phyloP scores from a whole-genome alignment of 2,329 filamentous ascomycete genomes.

The Nannizziopsis arthrosporioides region DNA sequence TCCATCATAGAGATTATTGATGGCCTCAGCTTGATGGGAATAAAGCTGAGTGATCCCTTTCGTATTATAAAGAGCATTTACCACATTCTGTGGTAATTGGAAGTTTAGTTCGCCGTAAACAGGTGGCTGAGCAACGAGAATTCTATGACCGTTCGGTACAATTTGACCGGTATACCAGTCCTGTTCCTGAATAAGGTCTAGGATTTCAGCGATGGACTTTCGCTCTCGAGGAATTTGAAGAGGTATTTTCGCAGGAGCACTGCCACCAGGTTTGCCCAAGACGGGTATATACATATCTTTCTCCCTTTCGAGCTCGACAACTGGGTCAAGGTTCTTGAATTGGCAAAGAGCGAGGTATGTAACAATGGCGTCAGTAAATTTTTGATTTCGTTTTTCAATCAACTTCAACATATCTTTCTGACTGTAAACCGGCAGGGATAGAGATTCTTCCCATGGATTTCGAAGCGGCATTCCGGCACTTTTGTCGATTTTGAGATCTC shows the following conservation, averaged over 20 bases:
- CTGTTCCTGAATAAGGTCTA: conserved; percentile 67
- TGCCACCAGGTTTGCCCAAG: conserved; percentile 28
- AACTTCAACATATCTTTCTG: conserved; percentile 82
- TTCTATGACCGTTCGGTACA: conserved; percentile 80
- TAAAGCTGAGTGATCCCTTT: conserved; percentile 78
- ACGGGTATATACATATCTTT: conserved; percentile 54
- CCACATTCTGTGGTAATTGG: conserved; percentile 72
- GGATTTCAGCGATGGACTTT: conserved; percentile 69
- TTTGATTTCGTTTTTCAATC: conserved; percentile 79
- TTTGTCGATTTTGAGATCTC: conserved; percentile 73
- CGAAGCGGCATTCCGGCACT: conserved; percentile 41
- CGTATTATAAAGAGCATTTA: conserved; percentile 93
- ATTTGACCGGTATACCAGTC: conserved; percentile 89
- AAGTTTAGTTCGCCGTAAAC: conserved; percentile 78
- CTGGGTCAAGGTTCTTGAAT: conserved; percentile 53
- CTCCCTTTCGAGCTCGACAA: conserved; percentile 50
- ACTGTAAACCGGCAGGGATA: conserved; percentile 86
- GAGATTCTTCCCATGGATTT: conserved; percentile 59
- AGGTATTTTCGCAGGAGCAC: conserved; percentile 45
- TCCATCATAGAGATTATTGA: conserved; percentile 74
- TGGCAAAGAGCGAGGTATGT: conserved; percentile 64
- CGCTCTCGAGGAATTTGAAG: conserved; percentile 67
- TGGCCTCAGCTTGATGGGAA: conserved; percentile 82
- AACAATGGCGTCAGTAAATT: conserved; percentile 68
- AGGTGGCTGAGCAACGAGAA: conserved; percentile 74